Evolutionary conservation across 257 asterid species (phyloP).

Genomic region (Asclepias syriaca): DNA sequence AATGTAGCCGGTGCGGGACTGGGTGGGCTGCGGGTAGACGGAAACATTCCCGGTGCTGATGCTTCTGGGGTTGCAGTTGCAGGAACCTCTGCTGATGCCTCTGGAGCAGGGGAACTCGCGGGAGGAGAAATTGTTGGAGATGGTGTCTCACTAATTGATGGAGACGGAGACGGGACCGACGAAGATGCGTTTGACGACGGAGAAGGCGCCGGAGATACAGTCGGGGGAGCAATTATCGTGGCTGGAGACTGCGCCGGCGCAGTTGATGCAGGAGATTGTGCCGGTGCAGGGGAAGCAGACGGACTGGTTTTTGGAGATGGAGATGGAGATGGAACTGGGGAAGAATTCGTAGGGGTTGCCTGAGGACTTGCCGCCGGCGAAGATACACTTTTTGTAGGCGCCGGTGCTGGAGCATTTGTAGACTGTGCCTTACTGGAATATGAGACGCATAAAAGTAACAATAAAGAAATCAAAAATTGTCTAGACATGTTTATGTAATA

Average conservation of each 20-base stretch:
- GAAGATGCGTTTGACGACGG: slow-evolving; percentile 29
- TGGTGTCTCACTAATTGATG: slow-evolving; percentile 22
- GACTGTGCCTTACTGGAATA: slow-evolving; percentile 42
- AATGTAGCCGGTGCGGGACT: slow-evolving; percentile 36
- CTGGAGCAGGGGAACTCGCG: slow-evolving; percentile 27
- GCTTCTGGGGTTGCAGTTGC: slow-evolving; percentile 28
- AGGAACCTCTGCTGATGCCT: slow-evolving; percentile 29
- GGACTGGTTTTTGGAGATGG: slow-evolving; percentile 45
- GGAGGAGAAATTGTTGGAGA: slow-evolving; percentile 21
- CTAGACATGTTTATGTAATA: slow-evolving; percentile 25
- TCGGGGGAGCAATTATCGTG: slow-evolving; percentile 12
- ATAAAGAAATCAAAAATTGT: slow-evolving; percentile 21
- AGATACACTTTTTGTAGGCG: slow-evolving; percentile 18
- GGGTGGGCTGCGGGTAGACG: slow-evolving; percentile 35
- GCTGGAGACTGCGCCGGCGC: slow-evolving; percentile 28
- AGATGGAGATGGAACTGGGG: slow-evolving; percentile 45
- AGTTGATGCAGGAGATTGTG: slow-evolving; percentile 30
- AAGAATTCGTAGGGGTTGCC: slow-evolving; percentile 42
- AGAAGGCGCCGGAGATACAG: slow-evolving; percentile 31
- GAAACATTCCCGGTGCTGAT: slow-evolving; percentile 39
- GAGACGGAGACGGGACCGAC: slow-evolving; percentile 50
- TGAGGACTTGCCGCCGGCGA: slow-evolving; percentile 35
- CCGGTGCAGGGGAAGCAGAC: slow-evolving; percentile 47
- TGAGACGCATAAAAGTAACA: slow-evolving; percentile 29
- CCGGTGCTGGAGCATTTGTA: slow-evolving; percentile 49